Conservation (phyloP, 2,329 filamentous ascomycete species). For the Thyridium curvatum region DNA sequence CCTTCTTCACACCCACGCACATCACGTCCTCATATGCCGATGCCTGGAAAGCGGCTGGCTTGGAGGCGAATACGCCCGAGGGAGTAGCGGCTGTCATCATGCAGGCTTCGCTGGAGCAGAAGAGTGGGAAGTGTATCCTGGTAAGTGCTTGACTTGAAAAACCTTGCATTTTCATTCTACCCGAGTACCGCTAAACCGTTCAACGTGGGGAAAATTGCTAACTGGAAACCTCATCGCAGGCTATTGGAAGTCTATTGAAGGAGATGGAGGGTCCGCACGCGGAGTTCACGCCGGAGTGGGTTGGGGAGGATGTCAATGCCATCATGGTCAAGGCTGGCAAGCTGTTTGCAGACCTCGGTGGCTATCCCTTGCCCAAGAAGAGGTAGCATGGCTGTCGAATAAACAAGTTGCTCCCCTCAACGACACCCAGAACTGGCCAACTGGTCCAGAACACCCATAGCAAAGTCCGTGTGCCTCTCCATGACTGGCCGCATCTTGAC, state of each 20-base stretch:
- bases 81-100: slow-evolving; percentile 30
- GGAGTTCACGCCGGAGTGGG: slow-evolving; percentile 18
- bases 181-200: too few relatives aligned
- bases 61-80: slow-evolving; percentile 30
- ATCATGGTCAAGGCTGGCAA: slow-evolving; percentile 22
- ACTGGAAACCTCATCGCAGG: too few relatives aligned
- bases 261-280: slow-evolving; percentile 22
- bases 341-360: slow-evolving; percentile 25
- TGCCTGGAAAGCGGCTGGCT: slow-evolving; percentile 23
- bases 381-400: neutral
- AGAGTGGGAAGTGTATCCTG: slow-evolving; percentile 19
- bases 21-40: slow-evolving; percentile 30
- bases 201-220: too few relatives aligned
- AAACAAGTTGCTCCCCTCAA: too few relatives aligned
- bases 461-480: too few relatives aligned
- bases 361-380: slow-evolving; percentile 21
- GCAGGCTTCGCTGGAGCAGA: slow-evolving; percentile 21
- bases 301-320: slow-evolving; percentile 22
- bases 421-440: too few relatives aligned
- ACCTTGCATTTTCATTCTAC: too few relatives aligned
- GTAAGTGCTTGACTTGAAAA: too few relatives aligned
- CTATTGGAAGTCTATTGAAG: slow-evolving; percentile 16
- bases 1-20: slow-evolving; percentile 35
- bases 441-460: too few relatives aligned
- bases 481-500: too few relatives aligned